These are phyloP conservation scores for Clonostachys chloroleuca DNA, from an alignment of 2,329 filamentous ascomycete species.

Conservation along the genomic window DNA sequence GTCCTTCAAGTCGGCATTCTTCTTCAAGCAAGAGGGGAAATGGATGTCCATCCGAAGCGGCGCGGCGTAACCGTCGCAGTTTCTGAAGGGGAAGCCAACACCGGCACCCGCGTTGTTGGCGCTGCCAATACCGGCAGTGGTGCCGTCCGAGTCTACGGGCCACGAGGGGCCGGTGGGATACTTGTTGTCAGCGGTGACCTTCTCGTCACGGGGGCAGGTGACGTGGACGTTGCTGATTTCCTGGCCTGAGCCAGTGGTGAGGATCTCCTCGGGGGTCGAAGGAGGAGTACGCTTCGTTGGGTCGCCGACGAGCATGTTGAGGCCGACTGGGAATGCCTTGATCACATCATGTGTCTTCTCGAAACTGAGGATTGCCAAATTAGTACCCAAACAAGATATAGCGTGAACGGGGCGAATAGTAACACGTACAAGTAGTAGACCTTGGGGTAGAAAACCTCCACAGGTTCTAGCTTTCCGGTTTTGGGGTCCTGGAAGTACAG, in stretches of 20 bases:
- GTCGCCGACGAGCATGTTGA: conserved; percentile 69
- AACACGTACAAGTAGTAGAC: conserved; percentile 70
- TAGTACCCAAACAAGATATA: not conserved
- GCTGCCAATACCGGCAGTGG: conserved; percentile 48
- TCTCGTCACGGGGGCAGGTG: conserved; percentile 49
- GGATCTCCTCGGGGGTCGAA: conserved; percentile 32
- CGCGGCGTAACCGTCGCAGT: conserved; percentile 60
- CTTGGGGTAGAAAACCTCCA: conserved; percentile 68
- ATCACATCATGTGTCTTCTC: conserved; percentile 61
- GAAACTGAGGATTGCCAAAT: conserved; percentile 31
- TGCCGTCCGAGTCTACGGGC: conserved; percentile 49
- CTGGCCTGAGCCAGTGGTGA: conserved; percentile 45
- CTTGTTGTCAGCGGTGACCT: conserved; percentile 23
- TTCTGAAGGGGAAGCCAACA: conserved; percentile 64
- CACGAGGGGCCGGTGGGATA: conserved; percentile 42
- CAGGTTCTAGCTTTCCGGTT: conserved; percentile 59
- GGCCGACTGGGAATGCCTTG: conserved; percentile 63
- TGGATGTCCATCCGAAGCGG: conserved; percentile 63
- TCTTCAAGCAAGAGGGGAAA: conserved; percentile 73
- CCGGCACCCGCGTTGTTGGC: conserved; percentile 50
- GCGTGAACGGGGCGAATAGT: not conserved
- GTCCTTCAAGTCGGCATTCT: conserved; percentile 51
- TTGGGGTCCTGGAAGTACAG: conserved; percentile 64
- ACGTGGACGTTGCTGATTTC: conserved; percentile 53
- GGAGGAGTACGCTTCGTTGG: conserved; percentile 53